Conservation (phyloP, 1,284 basidiomycete genomes). For the Microbotryomycetes sp. region DNA sequence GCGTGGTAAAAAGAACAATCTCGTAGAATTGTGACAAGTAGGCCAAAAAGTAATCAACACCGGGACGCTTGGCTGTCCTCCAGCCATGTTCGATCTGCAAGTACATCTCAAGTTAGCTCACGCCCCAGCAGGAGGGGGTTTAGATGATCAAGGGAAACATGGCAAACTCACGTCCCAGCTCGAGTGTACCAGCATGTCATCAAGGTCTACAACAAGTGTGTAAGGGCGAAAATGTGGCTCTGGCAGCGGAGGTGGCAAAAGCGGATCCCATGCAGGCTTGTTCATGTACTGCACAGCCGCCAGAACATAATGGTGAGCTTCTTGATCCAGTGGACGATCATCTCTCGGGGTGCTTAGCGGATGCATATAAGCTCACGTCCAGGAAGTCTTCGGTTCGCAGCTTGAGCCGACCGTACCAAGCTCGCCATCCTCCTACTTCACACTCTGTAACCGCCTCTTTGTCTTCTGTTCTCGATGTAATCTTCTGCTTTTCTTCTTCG, state of each 20-base stretch:
- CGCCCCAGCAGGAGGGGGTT: not conserved
- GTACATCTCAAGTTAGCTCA: not conserved
- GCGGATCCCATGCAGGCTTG: slow-evolving; percentile 84
- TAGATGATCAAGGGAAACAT: slow-evolving; percentile 10
- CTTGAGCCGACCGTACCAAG: slow-evolving; percentile 26
- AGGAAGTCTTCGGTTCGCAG: slow-evolving; percentile 35
- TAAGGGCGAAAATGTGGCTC: slow-evolving; percentile 81
- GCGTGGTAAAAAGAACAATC: slow-evolving; percentile 90
- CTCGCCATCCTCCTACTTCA: slow-evolving; percentile 19
- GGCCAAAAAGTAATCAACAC: slow-evolving; percentile 93
- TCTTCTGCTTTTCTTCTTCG: slow-evolving; percentile 37
- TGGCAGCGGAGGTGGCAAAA: slow-evolving; percentile 82
- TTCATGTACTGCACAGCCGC: slow-evolving; percentile 62
- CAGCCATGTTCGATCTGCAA: slow-evolving; percentile 44
- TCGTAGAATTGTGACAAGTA: slow-evolving; percentile 98
- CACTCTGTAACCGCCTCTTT: slow-evolving; percentile 24
- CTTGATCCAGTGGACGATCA: not conserved
- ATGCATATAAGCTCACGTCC: slow-evolving; percentile 31
- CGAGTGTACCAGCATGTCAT: slow-evolving; percentile 84
- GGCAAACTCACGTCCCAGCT: slow-evolving; percentile 77
- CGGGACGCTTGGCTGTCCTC: slow-evolving; percentile 61
- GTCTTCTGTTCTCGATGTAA: slow-evolving; percentile 29
- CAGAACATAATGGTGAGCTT: no score
- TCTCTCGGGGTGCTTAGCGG: not conserved
- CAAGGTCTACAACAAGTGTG: slow-evolving; percentile 84